These are phyloP conservation scores for Kwoniella europaea DNA, from an alignment of 768 basidiomycete species.

Conservation along the genomic window DNA sequence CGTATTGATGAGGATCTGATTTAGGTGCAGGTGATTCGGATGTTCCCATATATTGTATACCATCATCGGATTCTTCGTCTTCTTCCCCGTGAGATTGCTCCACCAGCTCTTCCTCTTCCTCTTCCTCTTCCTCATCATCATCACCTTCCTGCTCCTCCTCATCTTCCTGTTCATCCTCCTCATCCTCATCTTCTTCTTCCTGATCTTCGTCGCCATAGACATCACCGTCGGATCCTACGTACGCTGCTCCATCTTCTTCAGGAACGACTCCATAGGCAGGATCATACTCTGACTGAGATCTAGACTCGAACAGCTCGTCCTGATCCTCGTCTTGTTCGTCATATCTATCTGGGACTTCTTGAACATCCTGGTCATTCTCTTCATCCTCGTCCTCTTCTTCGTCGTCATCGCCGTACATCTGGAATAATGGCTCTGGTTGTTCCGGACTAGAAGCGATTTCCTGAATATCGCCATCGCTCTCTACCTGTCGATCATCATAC, in stretches of 20 bases:
- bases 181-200: slow-evolving; percentile 15
- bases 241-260: slow-evolving; percentile 21
- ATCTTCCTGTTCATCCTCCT: slow-evolving; percentile 8
- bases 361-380: not conserved
- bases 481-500: slow-evolving; percentile 11
- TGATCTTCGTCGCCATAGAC: slow-evolving; percentile 26
- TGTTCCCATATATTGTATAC: slow-evolving; percentile 23
- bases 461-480: not conserved
- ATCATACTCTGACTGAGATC: slow-evolving; percentile 18
- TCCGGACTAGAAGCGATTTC: not conserved
- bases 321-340: slow-evolving; percentile 13
- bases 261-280: slow-evolving; percentile 19
- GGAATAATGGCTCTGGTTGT: not conserved
- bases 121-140: slow-evolving; percentile 14
- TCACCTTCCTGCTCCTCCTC: slow-evolving; percentile 11
- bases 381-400: slow-evolving; percentile 17
- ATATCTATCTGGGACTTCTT: slow-evolving; percentile 3
- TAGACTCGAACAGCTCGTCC: slow-evolving; percentile 14
- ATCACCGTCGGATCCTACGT: slow-evolving; percentile 26
- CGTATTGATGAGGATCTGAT: not conserved
- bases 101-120: slow-evolving; percentile 22
- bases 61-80: slow-evolving; percentile 26
- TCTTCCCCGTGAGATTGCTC: slow-evolving; percentile 11
- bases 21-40: slow-evolving; percentile 17
- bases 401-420: slow-evolving; percentile 10